These are phyloP conservation scores for Pichia sp. DNA, from an alignment of 1,139 yeast genomes.

Conservation along the genomic window DNA sequence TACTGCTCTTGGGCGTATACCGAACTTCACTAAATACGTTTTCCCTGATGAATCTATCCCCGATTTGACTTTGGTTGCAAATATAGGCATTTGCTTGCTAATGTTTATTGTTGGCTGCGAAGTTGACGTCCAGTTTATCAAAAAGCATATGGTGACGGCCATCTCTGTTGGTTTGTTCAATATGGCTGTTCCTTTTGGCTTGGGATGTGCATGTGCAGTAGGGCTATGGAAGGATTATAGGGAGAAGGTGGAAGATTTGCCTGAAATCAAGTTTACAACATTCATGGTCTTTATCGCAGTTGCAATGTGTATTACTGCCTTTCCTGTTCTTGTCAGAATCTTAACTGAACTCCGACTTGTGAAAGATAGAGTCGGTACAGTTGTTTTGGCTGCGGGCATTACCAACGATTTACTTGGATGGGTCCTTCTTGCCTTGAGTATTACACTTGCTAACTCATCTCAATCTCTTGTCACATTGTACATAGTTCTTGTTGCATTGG, in stretches of 20 bases:
- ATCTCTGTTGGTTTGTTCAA: constrained; percentile 59
- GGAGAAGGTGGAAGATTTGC: constrained; percentile 26
- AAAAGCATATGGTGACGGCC: constrained; percentile 53
- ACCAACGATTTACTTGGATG: constrained; percentile 77
- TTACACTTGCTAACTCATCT: constrained; percentile 63
- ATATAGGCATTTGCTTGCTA: constrained; percentile 64
- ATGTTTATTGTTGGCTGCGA: constrained; percentile 73
- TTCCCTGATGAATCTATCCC: constrained; percentile 60
- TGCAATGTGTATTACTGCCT: constrained; percentile 76
- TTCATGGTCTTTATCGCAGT: constrained; percentile 73
- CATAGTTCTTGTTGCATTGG: constrained; percentile 55
- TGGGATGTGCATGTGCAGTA: constrained; percentile 64
- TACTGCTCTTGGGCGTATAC: constrained; percentile 60
- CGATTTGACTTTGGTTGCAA: constrained; percentile 59
- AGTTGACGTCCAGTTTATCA: constrained; percentile 60
- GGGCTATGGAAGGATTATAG: constrained; percentile 57
- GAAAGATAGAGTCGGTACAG: constrained; percentile 69
- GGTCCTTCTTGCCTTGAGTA: constrained; percentile 68
- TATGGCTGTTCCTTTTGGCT: constrained; percentile 70
- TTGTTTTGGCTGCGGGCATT: constrained; percentile 75
- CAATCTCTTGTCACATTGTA: constrained; percentile 62
- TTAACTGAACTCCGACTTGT: constrained; percentile 63
- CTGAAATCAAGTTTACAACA: constrained; percentile 52
- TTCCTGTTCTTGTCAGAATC: constrained; percentile 76
- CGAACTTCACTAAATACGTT: constrained; percentile 53